These are phyloP conservation scores for Colletotrichum plurivorum DNA, from an alignment of 2,329 filamentous ascomycete species.

Conservation along the genomic window DNA sequence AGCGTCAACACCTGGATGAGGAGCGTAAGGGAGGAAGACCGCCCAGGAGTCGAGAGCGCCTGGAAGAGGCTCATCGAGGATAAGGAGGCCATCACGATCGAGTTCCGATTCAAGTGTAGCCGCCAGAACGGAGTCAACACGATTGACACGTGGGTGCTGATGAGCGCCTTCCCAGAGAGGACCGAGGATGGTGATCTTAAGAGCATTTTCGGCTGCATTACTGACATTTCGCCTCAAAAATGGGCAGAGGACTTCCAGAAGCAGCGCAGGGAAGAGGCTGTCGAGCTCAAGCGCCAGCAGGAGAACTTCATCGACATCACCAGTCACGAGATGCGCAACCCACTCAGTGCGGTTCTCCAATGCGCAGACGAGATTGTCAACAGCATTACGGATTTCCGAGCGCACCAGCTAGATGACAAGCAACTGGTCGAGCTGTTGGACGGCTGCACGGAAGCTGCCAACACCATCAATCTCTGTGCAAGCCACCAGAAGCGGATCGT, in stretches of 20 bases:
- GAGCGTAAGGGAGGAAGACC: conserved; percentile 77
- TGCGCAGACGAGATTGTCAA: conserved; percentile 80
- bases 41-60: conserved; percentile 67
- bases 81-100: conserved; percentile 75
- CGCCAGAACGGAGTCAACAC: conserved; percentile 73
- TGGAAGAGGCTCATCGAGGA: conserved; percentile 75
- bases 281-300: conserved; percentile 82
- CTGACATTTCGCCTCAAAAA: conserved; percentile 89
- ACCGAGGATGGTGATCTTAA: conserved; percentile 75
- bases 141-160: conserved; percentile 82
- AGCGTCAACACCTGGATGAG: conserved; percentile 80
- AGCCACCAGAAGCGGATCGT: conserved; percentile 83
- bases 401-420: conserved; percentile 49
- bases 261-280: conserved; percentile 82
- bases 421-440: conserved; percentile 66
- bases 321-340: conserved; percentile 83
- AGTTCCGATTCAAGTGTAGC: conserved; percentile 81
- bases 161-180: conserved; percentile 82
- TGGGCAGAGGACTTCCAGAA: conserved; percentile 86
- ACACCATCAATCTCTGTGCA: conserved; percentile 84
- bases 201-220: conserved; percentile 84
- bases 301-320: conserved; percentile 83
- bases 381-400: conserved; percentile 61
- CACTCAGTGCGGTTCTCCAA: conserved; percentile 80
- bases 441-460: conserved; percentile 79